Conservation (phyloP, 345 rosid genomes). For the Populus deltoides region DNA sequence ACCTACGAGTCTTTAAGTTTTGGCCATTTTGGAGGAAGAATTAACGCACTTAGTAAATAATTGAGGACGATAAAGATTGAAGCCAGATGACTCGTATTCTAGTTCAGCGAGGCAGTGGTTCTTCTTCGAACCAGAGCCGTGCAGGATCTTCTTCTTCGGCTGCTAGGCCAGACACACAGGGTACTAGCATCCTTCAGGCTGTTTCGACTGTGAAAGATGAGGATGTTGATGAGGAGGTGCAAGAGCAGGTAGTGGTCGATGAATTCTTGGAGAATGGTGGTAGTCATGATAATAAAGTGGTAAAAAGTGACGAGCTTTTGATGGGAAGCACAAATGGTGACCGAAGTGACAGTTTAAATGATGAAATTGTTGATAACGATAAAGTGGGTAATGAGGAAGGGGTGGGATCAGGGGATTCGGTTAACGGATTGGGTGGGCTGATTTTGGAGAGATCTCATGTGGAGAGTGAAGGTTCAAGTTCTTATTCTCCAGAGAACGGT, state of each 20-base stretch:
- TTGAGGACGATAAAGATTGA: slow-evolving; percentile 13
- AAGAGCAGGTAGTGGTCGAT: slow-evolving; percentile 48
- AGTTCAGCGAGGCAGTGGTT: slow-evolving; percentile 86
- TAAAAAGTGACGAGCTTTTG: slow-evolving; percentile 45
- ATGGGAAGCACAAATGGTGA: slow-evolving; percentile 31
- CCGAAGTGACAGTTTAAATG: slow-evolving; percentile 30
- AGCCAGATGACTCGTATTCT: slow-evolving; percentile 78
- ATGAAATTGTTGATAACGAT: slow-evolving; percentile 39
- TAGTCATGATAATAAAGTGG: slow-evolving; percentile 39
- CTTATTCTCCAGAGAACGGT: slow-evolving; percentile 34
- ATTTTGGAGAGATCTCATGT: slow-evolving; percentile 36
- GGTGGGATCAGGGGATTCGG: slow-evolving; percentile 29
- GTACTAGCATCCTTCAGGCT: slow-evolving; percentile 34
- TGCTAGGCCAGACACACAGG: slow-evolving; percentile 50
- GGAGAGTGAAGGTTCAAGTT: slow-evolving; percentile 55
- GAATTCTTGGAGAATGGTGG: slow-evolving; percentile 47
- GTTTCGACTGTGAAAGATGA: slow-evolving; percentile 53
- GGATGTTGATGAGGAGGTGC: slow-evolving; percentile 53
- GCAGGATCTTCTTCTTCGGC: slow-evolving; percentile 63
- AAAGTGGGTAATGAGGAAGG: slow-evolving; percentile 35
- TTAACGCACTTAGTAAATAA: slow-evolving; percentile 6
- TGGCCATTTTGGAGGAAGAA: slow-evolving; percentile 25
- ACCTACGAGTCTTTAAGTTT: slow-evolving; percentile 46
- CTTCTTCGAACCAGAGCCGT: slow-evolving; percentile 75
- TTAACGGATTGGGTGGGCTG: slow-evolving; percentile 37